Evolutionary conservation across 208 protist genomes (phyloP).

Genomic region (Leishmania amazonensis): DNA sequence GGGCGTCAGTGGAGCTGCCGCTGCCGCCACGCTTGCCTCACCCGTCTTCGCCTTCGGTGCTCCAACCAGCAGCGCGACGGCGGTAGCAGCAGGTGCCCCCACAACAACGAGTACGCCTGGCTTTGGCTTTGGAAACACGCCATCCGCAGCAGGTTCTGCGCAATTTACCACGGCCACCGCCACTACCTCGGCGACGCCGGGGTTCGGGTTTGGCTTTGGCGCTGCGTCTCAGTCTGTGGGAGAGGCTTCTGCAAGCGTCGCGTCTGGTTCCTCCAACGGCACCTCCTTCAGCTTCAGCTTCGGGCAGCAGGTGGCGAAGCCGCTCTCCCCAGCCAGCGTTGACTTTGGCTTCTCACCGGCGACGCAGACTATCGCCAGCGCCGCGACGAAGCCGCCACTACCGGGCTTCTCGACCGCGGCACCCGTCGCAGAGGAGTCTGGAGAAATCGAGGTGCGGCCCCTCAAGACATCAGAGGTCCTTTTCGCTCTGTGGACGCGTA

Average conservation of each 20-base stretch:
- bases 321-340: background rate
- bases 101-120: background rate
- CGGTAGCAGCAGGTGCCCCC: slow-evolving; percentile 5
- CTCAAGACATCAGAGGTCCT: slow-evolving; percentile 73
- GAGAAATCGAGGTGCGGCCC: slow-evolving; percentile 32
- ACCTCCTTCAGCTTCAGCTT: slow-evolving; percentile 36
- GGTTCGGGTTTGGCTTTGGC: slow-evolving; percentile 46
- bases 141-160: slow-evolving; percentile 11
- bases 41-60: slow-evolving; percentile 46
- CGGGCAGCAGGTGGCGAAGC: background rate
- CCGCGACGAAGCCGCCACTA: slow-evolving; percentile 5
- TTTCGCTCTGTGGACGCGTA: slow-evolving; percentile 79
- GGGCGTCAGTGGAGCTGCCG: background rate
- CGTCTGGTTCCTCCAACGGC: slow-evolving; percentile 7
- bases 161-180: slow-evolving; percentile 9
- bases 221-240: background rate
- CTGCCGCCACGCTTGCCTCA: slow-evolving; percentile 16
- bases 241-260: background rate
- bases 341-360: slow-evolving; percentile 39
- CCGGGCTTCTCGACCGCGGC: slow-evolving; percentile 37
- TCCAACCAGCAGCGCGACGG: background rate
- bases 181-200: slow-evolving; percentile 8
- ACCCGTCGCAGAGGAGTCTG: slow-evolving; percentile 10
- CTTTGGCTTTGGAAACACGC: slow-evolving; percentile 1
- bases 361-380: slow-evolving; percentile 1